These are phyloP conservation scores for Apiotrichum porosum DNA, from an alignment of 1,284 basidiomycete genomes.

Conservation along the genomic window DNA sequence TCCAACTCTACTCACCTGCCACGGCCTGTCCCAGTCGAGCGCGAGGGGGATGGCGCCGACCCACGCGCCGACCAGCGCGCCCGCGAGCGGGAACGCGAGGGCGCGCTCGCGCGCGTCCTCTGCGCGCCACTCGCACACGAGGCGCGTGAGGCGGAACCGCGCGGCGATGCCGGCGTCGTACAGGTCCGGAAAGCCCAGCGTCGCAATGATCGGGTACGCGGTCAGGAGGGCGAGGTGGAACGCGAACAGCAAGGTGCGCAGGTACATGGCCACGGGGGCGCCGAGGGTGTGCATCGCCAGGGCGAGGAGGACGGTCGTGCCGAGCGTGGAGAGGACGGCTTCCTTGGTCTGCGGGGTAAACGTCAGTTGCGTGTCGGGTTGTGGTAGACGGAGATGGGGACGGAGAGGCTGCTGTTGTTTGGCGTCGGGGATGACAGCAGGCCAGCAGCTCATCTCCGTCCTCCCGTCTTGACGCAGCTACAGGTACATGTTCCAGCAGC, in stretches of 20 bases:
- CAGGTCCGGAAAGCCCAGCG: slow-evolving; percentile 61
- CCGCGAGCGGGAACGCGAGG: slow-evolving; percentile 70
- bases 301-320: slow-evolving; percentile 54
- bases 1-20: slow-evolving; percentile 64
- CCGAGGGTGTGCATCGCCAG: slow-evolving; percentile 63
- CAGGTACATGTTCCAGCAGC: too few relatives aligned
- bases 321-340: slow-evolving; percentile 57
- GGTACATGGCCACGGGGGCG: slow-evolving; percentile 63
- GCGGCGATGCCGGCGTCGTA: slow-evolving; percentile 33
- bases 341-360: slow-evolving; percentile 43
- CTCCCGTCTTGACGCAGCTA: too few relatives aligned
- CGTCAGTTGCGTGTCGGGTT: slow-evolving; percentile 2
- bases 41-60: slow-evolving; percentile 72
- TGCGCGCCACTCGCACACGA: slow-evolving; percentile 72
- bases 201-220: slow-evolving; percentile 63
- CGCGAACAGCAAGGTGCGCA: slow-evolving; percentile 61
- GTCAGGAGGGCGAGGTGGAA: slow-evolving; percentile 64
- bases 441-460: too few relatives aligned
- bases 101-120: slow-evolving; percentile 66
- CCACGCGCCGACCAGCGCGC: slow-evolving; percentile 72
- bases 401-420: background rate
- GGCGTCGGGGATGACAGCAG: too few relatives aligned
- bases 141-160: slow-evolving; percentile 58
- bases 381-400: background rate
- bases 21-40: slow-evolving; percentile 91